Evolutionary conservation across 352 stramenopile species (phyloP).

Genomic region (Pythium dissotocum): DNA sequence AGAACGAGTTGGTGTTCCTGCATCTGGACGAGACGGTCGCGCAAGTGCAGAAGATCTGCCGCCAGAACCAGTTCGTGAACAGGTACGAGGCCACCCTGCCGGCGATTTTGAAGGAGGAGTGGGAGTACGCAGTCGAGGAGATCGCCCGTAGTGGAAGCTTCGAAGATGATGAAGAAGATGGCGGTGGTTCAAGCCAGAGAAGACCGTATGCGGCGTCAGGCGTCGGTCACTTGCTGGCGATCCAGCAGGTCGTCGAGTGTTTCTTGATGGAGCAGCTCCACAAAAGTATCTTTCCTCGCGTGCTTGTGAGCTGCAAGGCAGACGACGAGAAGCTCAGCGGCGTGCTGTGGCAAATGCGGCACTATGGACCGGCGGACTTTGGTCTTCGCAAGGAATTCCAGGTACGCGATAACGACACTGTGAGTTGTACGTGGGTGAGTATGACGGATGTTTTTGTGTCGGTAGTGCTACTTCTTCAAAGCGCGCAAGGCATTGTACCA

Average conservation of each 20-base stretch:
- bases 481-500: conserved; percentile 42
- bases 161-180: conserved; percentile 38
- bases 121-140: conserved; percentile 55
- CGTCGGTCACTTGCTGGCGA: conserved; percentile 53
- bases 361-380: conserved; percentile 71
- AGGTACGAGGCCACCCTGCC: conserved; percentile 50
- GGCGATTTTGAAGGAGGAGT: conserved; percentile 51
- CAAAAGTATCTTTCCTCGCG: conserved; percentile 47
- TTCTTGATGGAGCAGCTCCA: conserved; percentile 80
- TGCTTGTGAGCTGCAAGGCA: conserved; percentile 45
- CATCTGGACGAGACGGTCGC: conserved; percentile 64
- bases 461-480: conserved; percentile 43
- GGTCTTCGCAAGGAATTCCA: conserved; percentile 70
- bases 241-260: conserved; percentile 80
- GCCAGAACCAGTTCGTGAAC: conserved; percentile 44
- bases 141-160: conserved; percentile 52
- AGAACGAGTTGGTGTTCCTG: conserved; percentile 75
- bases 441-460: conserved; percentile 4
- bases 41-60: conserved; percentile 61
- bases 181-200: background rate
- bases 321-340: conserved; percentile 48
- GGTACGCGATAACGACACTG: conserved; percentile 24
- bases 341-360: conserved; percentile 52
- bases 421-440: background rate
- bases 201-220: conserved; percentile 16